These are phyloP conservation scores for Dioscorea dumetorum DNA, from an alignment of 106 monocot genomes.

Conservation along the genomic window DNA sequence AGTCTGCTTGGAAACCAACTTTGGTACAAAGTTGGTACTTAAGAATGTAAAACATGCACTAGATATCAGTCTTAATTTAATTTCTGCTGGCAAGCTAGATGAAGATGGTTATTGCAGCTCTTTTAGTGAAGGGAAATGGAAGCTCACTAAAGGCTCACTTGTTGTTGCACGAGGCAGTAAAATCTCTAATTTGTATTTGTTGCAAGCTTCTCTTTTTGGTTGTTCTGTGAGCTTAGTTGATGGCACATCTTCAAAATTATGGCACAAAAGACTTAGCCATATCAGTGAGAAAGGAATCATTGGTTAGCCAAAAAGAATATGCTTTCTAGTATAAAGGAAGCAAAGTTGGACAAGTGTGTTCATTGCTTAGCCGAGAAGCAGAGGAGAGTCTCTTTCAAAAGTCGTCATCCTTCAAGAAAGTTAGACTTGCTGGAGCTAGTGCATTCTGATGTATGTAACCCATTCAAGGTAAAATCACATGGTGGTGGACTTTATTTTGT, in stretches of 20 bases:
- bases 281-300: conserved; percentile 7
- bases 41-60: conserved; percentile 3
- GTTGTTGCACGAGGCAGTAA: conserved; percentile 16
- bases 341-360: no score
- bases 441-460: conserved; percentile 11
- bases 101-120: conserved; percentile 3
- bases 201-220: neutral
- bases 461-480: neutral
- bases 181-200: neutral
- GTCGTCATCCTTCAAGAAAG: no score
- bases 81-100: no score
- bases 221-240: neutral
- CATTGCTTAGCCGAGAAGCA: no score
- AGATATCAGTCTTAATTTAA: neutral
- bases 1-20: neutral
- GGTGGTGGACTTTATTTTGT: neutral
- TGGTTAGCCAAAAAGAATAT: neutral
- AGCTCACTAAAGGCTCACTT: conserved; percentile 4
- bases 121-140: neutral
- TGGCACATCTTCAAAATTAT: neutral
- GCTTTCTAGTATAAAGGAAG: no score
- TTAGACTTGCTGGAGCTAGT: no score
- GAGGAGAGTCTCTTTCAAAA: no score
- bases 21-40: conserved; percentile 4
- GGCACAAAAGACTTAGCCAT: conserved; percentile 6